These are phyloP conservation scores for Dictyostelium capitatum DNA, from an alignment of 78 protist species.

Conservation along the genomic window DNA sequence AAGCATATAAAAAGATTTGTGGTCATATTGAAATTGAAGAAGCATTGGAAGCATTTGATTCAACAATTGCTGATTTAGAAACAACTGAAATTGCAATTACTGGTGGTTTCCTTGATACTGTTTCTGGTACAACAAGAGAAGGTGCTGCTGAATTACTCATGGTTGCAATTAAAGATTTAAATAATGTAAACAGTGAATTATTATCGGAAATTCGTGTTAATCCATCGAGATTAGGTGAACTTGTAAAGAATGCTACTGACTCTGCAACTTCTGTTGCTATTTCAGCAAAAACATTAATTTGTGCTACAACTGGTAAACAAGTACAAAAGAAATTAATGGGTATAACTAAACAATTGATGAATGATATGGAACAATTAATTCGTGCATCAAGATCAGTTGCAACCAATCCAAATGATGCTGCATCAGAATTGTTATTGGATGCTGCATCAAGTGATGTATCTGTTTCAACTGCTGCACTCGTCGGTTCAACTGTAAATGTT, in stretches of 20 bases:
- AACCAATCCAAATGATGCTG: slow-evolving; percentile 50
- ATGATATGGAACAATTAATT: slow-evolving; percentile 79
- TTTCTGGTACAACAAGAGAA: slow-evolving; percentile 72
- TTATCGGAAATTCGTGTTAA: slow-evolving; percentile 53
- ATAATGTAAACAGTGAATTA: slow-evolving; percentile 50
- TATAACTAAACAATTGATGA: slow-evolving; percentile 66
- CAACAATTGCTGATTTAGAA: slow-evolving; percentile 79
- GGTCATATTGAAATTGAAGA: slow-evolving; percentile 85
- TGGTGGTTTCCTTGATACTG: slow-evolving; percentile 76
- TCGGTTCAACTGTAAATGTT: slow-evolving; percentile 78
- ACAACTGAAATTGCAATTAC: slow-evolving; percentile 77
- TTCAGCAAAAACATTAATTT: slow-evolving; percentile 54
- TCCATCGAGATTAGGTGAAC: slow-evolving; percentile 62
- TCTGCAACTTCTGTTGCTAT: slow-evolving; percentile 56
- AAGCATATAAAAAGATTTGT: slow-evolving; percentile 57
- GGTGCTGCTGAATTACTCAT: slow-evolving; percentile 61
- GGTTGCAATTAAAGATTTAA: slow-evolving; percentile 64
- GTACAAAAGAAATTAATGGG: slow-evolving; percentile 78
- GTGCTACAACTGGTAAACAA: slow-evolving; percentile 48
- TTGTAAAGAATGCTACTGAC: slow-evolving; percentile 31
- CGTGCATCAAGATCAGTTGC: slow-evolving; percentile 74
- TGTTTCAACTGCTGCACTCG: slow-evolving; percentile 45
- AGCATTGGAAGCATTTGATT: slow-evolving; percentile 79
- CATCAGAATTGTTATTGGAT: slow-evolving; percentile 38
- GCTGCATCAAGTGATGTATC: slow-evolving; percentile 52